Evolutionary conservation across 2,329 filamentous ascomycete species (phyloP).

Genomic region (Aureobasidium vineae): DNA sequence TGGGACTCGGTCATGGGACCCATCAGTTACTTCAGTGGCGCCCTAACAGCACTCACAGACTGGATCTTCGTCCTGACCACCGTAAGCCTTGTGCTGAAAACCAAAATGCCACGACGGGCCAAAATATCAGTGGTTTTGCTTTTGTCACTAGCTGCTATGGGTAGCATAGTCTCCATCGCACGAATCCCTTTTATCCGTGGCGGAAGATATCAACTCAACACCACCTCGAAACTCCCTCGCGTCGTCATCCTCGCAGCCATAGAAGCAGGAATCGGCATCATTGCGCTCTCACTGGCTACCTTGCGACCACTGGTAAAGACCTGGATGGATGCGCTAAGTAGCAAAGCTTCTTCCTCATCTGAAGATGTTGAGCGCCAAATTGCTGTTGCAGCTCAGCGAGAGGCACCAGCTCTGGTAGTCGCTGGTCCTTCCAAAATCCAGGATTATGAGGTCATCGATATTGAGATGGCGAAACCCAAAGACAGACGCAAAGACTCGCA

Average conservation of each 20-base stretch:
- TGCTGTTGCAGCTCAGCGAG: not conserved
- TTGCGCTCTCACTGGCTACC: conserved; percentile 27
- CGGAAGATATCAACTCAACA: conserved; percentile 30
- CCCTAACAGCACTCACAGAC: conserved; percentile 42
- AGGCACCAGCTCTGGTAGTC: not conserved
- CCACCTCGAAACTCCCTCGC: conserved; percentile 33
- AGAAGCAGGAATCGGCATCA: conserved; percentile 39
- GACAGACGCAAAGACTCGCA: conserved; percentile 1
- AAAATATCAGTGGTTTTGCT: conserved; percentile 46
- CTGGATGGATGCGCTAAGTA: conserved; percentile 16
- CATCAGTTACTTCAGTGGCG: conserved; percentile 34
- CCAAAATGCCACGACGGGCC: conserved; percentile 44
- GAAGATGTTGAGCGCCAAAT: conserved; percentile 14
- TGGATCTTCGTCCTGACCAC: conserved; percentile 43
- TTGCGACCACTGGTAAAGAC: conserved; percentile 30
- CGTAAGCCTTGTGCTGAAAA: conserved; percentile 42
- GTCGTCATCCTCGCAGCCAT: conserved; percentile 36
- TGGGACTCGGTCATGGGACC: conserved; percentile 26
- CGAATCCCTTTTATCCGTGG: conserved; percentile 33
- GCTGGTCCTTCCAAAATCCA: not conserved
- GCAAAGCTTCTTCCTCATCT: not conserved
- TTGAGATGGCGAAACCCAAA: not conserved
- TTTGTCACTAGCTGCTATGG: conserved; percentile 40
- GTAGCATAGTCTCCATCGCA: conserved; percentile 33
- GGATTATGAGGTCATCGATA: not conserved